phyloP scores from a whole-genome alignment of 345 rosid genomes.

The Clausena lansium region DNA sequence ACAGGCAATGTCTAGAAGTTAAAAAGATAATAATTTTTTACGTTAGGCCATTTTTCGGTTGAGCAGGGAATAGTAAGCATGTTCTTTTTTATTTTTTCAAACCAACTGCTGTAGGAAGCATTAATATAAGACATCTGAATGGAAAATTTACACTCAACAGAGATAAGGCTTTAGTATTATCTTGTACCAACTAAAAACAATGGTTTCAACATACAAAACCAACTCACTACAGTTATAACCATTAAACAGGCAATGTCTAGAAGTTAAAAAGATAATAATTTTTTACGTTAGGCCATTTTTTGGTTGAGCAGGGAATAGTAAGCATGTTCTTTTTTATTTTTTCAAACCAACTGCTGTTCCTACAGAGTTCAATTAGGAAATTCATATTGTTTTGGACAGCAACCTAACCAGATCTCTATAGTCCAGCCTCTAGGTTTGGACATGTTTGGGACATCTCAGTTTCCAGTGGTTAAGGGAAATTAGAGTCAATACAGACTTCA shows the following conservation, averaged over 20 bases:
- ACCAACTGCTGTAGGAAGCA: too few species aligned
- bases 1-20: not conserved
- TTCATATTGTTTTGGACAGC: not conserved
- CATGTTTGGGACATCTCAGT: not conserved
- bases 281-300: not conserved
- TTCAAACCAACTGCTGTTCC: too few species aligned
- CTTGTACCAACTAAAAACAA: not conserved
- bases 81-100: not conserved
- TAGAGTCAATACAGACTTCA: not conserved
- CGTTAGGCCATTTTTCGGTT: not conserved
- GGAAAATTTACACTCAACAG: not conserved
- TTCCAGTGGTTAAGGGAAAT: not conserved
- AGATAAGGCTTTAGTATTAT: not conserved
- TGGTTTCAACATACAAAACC: not conserved
- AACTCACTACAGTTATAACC: not conserved
- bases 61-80: not conserved
- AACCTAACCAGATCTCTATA: not conserved
- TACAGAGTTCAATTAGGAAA: not conserved
- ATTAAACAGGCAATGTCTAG: not conserved
- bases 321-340: not conserved
- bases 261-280: not conserved
- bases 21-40: not conserved
- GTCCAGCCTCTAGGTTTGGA: not conserved
- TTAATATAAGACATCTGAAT: not conserved
- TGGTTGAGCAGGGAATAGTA: not conserved